Percentiles rank a stretch among this genome's conserved stretches.
Conservation (phyloP, 345 rosid species). For the Citrus medica region DNA sequence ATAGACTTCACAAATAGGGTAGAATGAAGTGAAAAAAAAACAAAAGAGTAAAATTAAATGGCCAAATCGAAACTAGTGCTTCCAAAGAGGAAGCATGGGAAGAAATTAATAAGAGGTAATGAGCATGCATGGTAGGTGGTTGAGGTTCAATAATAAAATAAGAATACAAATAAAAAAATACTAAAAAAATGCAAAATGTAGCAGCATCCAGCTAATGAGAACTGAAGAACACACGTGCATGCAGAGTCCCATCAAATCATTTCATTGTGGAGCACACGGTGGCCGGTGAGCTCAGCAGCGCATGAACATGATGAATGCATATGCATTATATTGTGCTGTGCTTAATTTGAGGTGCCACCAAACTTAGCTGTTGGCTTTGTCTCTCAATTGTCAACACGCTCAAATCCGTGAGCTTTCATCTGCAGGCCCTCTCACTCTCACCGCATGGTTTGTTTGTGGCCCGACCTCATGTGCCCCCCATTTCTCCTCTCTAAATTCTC, state of each 20-base stretch:
- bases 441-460: neutral
- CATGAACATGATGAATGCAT: neutral
- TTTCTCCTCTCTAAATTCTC: neutral
- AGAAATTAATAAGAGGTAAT: slow-evolving; percentile 20
- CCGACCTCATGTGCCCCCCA: slow-evolving; percentile 18
- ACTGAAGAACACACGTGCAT: slow-evolving; percentile 24
- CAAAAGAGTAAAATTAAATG: neutral
- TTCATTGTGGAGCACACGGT: neutral
- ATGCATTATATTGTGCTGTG: too few relatives aligned
- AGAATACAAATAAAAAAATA: neutral
- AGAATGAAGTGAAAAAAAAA: neutral
- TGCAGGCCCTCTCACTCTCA: neutral
- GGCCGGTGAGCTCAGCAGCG: neutral
- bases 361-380: neutral
- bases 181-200: neutral
- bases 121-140: slow-evolving; percentile 13
- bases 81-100: slow-evolving; percentile 52
- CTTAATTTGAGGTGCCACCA: neutral
- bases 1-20: neutral
- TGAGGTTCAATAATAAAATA: neutral
- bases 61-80: slow-evolving; percentile 16
- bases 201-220: slow-evolving; percentile 27
- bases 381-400: neutral
- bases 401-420: neutral
- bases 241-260: slow-evolving; percentile 17